These are phyloP conservation scores for Grigorovia jiainica DNA, from an alignment of 805 yeast species.

Conservation along the genomic window DNA sequence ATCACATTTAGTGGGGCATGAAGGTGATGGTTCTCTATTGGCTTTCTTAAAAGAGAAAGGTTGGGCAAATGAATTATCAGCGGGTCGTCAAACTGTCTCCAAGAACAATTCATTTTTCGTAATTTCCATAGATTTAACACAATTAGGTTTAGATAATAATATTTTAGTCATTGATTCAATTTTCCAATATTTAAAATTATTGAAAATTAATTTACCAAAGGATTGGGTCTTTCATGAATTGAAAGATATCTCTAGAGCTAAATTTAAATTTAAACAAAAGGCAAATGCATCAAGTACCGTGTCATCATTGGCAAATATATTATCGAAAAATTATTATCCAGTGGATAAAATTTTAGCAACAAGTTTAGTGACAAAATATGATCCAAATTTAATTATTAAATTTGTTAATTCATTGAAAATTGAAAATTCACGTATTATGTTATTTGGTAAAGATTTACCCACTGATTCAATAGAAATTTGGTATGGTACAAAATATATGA, in stretches of 20 bases:
- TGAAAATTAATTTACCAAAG: conserved; percentile 51
- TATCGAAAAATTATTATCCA: conserved; percentile 57
- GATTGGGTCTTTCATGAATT: conserved; percentile 77
- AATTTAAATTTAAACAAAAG: conserved; percentile 77
- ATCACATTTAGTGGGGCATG: conserved; percentile 87
- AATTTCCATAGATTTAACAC: conserved; percentile 69
- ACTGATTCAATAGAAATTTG: conserved; percentile 58
- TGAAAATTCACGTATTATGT: conserved; percentile 48
- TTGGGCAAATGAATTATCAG: conserved; percentile 72
- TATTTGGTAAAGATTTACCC: conserved; percentile 45
- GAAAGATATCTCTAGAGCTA: conserved; percentile 52
- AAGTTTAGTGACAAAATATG: conserved; percentile 47
- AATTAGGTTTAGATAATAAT: conserved; percentile 57
- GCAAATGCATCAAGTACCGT: conserved; percentile 62
- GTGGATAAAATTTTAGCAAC: conserved; percentile 51
- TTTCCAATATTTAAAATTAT: conserved; percentile 66
- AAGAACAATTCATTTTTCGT: conserved; percentile 58
- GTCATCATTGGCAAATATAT: conserved; percentile 49
- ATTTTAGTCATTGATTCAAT: conserved; percentile 46
- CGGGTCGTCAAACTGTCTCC: conserved; percentile 61
- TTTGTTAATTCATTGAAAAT: conserved; percentile 43
- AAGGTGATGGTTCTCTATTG: conserved; percentile 76
- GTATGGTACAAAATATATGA: conserved; percentile 80
- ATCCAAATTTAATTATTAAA: conserved; percentile 42
- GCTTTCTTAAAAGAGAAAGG: conserved; percentile 59